These are phyloP conservation scores for Hericium rajendrae DNA, from an alignment of 768 basidiomycete species.

Conservation along the genomic window DNA sequence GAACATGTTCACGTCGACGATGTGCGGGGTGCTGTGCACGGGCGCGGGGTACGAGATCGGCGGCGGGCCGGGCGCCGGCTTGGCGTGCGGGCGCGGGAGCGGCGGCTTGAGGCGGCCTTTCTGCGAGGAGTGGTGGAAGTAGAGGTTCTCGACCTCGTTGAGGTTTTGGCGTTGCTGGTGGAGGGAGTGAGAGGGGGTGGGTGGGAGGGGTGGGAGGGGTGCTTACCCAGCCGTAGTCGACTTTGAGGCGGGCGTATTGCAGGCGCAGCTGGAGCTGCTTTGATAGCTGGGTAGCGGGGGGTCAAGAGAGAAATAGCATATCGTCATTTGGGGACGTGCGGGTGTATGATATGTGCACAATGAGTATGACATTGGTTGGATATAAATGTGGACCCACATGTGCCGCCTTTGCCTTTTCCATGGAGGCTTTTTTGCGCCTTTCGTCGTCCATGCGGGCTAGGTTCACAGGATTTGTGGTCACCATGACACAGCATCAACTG, in stretches of 20 bases:
- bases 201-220: neutral
- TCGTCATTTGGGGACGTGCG: too few relatives aligned
- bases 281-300: conserved; percentile 37
- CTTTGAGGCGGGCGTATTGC: conserved; percentile 67
- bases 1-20: conserved; percentile 7
- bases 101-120: conserved; percentile 14
- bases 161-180: conserved; percentile 63
- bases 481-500: conserved; percentile 2
- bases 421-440: conserved; percentile 34
- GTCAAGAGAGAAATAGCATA: too few relatives aligned
- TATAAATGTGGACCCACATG: conserved; percentile 31
- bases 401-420: conserved; percentile 47
- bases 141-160: conserved; percentile 73
- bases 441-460: neutral
- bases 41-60: neutral
- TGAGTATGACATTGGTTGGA: neutral
- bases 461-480: neutral
- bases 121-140: conserved; percentile 60
- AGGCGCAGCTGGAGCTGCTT: conserved; percentile 64
- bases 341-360: too few relatives aligned
- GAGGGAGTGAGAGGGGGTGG: neutral
- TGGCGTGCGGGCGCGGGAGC: conserved; percentile 9
- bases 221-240: conserved; percentile 71
- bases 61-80: conserved; percentile 9
- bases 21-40: conserved; percentile 12